Evolutionary conservation across 2,329 filamentous ascomycete genomes (phyloP).

Genomic region (Periconia sp.): DNA sequence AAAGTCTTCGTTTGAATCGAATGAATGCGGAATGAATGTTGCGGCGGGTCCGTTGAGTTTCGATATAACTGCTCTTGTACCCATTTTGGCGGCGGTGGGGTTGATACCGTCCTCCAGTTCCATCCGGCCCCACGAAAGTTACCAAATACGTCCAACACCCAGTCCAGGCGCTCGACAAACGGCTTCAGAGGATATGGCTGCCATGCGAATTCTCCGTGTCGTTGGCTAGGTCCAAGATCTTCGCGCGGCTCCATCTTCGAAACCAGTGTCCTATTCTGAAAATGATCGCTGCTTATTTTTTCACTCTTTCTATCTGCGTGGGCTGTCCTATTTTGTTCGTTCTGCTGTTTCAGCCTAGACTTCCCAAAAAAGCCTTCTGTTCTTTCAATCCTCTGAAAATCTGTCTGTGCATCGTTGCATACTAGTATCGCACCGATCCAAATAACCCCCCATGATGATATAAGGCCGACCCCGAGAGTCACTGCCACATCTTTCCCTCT

Average conservation of each 20-base stretch:
- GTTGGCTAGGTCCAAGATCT: constrained; percentile 31
- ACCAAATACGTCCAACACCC: constrained; percentile 62
- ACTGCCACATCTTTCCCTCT: constrained; percentile 58
- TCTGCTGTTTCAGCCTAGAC: too few species aligned
- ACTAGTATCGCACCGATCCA: constrained; percentile 61
- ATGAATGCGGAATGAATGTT: constrained; percentile 26
- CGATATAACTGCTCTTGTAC: constrained; percentile 46
- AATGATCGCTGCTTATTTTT: constrained; percentile 1
- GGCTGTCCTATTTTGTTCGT: neutral
- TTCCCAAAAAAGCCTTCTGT: constrained; percentile 29
- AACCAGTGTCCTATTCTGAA: constrained; percentile 4
- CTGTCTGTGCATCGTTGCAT: constrained; percentile 60
- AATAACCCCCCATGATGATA: constrained; percentile 60
- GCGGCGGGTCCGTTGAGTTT: constrained; percentile 29
- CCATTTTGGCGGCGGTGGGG: constrained; percentile 52
- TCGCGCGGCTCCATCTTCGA: constrained; percentile 15
- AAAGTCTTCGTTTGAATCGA: constrained; percentile 47
- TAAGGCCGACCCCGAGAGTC: constrained; percentile 62
- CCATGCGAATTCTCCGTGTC: constrained; percentile 55
- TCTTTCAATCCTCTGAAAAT: constrained; percentile 63
- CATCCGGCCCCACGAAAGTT: constrained; percentile 67
- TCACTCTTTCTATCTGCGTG: constrained; percentile 1
- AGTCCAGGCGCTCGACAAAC: constrained; percentile 62
- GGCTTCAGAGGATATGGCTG: constrained; percentile 57
- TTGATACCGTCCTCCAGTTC: constrained; percentile 61